These are phyloP conservation scores for Entomortierella beljakovae DNA, from an alignment of 192 early-diverging fungal species.

Conservation along the genomic window DNA sequence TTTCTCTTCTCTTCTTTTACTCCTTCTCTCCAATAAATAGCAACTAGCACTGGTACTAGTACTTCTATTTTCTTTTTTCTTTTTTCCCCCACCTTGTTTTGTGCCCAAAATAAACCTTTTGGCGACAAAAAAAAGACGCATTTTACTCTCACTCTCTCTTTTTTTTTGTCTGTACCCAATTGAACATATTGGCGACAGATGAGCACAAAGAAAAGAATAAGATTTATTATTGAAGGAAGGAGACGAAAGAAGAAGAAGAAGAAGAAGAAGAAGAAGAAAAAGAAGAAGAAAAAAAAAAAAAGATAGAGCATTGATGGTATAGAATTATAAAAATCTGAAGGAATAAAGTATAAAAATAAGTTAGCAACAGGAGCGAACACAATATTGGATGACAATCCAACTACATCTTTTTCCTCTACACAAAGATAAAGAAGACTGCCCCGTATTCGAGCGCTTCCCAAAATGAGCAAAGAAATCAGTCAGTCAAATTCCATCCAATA, in stretches of 20 bases:
- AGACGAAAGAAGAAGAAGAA: background rate
- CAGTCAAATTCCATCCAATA: no score
- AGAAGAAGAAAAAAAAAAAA: background rate
- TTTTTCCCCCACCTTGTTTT: background rate
- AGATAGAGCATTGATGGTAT: background rate
- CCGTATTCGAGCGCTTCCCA: no score
- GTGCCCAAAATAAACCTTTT: conserved; percentile 18
- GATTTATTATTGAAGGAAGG: background rate
- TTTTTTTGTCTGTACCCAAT: conserved; percentile 32
- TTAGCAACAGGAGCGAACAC: background rate
- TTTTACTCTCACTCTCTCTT: background rate
- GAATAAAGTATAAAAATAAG: background rate
- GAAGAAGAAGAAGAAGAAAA: background rate
- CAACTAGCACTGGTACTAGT: background rate
- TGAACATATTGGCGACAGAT: conserved; percentile 23
- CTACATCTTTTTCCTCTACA: no score
- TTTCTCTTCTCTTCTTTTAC: background rate
- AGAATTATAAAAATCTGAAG: background rate
- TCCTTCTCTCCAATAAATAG: background rate
- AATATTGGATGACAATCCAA: background rate
- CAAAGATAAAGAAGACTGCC: no score
- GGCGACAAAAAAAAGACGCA: conserved; percentile 1
- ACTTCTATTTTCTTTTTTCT: background rate
- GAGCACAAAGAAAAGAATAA: background rate
- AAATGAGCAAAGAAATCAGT: no score